Percentiles rank a stretch among this genome's conserved stretches.
phyloP scores from a whole-genome alignment of 179 eudicot genomes.

The Pouteria campechiana region DNA sequence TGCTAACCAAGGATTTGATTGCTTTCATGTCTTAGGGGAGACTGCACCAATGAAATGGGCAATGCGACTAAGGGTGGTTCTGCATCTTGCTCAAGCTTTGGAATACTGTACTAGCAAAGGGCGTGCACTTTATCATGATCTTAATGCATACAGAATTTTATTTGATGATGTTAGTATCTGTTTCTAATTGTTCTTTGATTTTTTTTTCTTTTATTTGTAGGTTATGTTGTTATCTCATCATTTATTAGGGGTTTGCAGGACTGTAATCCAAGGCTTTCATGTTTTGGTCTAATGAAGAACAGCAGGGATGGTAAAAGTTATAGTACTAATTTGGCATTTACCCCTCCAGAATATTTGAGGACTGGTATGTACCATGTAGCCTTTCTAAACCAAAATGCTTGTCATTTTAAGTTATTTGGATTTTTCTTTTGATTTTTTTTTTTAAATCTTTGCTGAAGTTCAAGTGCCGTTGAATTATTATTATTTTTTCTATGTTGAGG shows the following conservation, averaged over 20 bases:
- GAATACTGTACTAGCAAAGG: slow-evolving; percentile 82
- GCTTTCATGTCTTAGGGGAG: slow-evolving; percentile 48
- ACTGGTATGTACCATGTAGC: slow-evolving; percentile 37
- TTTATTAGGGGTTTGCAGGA: too few species aligned
- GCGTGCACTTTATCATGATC: slow-evolving; percentile 86
- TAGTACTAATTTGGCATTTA: slow-evolving; percentile 84
- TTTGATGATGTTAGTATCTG: slow-evolving; percentile 61
- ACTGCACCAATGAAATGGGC: slow-evolving; percentile 86
- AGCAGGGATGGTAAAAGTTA: slow-evolving; percentile 93
- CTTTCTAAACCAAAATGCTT: neutral
- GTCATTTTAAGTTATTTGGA: neutral
- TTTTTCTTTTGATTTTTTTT: too few species aligned
- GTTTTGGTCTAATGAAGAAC: slow-evolving; percentile 94
- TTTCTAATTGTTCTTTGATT: neutral
- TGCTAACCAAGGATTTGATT: slow-evolving; percentile 3
- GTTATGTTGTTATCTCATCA: neutral
- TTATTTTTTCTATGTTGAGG: too few species aligned
- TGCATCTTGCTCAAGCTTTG: slow-evolving; percentile 73
- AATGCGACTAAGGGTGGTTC: slow-evolving; percentile 82
- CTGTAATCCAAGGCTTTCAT: slow-evolving; percentile 75
- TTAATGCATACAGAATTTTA: slow-evolving; percentile 80
- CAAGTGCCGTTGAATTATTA: too few species aligned
- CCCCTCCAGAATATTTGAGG: slow-evolving; percentile 88
- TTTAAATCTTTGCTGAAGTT: too few species aligned
- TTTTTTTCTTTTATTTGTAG: slow-evolving; percentile 2